Percentiles rank a stretch among this genome's conserved stretches.
Conservation (phyloP, 768 basidiomycete species). For the Hygrophorus pudorinus region DNA sequence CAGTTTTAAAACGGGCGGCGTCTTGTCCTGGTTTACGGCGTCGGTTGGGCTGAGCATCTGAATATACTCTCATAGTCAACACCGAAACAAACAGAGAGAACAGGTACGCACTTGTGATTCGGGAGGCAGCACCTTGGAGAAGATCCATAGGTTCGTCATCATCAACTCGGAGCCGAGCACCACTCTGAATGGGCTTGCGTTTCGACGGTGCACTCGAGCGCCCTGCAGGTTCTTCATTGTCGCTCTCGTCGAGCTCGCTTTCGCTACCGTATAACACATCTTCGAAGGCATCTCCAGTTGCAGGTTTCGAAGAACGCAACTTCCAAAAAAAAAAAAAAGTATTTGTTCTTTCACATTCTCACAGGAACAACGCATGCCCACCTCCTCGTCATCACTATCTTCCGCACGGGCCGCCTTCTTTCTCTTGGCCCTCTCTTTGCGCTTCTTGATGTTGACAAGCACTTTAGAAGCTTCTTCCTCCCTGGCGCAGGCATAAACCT, state of each 20-base stretch:
- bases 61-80: conserved; percentile 4
- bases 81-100: neutral
- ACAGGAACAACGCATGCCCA: conserved; percentile 6
- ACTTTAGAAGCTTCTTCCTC: conserved; percentile 85
- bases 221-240: conserved; percentile 36
- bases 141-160: conserved; percentile 95
- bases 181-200: conserved; percentile 24
- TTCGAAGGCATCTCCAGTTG: conserved; percentile 85
- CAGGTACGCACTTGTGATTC: conserved; percentile 51
- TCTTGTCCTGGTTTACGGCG: conserved; percentile 80
- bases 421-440: conserved; percentile 87
- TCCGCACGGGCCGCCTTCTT: conserved; percentile 61
- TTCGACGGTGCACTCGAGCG: conserved; percentile 18
- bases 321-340: conserved; percentile 13
- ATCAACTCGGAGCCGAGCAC: conserved; percentile 70
- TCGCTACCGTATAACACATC: conserved; percentile 97
- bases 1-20: conserved; percentile 77
- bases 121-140: conserved; percentile 66
- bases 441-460: conserved; percentile 87
- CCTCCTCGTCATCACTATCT: conserved; percentile 47
- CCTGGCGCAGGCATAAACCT: conserved; percentile 61
- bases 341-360: conserved; percentile 3
- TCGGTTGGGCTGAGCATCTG: conserved; percentile 37
- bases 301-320: conserved; percentile 37
- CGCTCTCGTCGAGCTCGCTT: conserved; percentile 72